Evolutionary conservation across 148 eudicot genomes (phyloP).

Genomic region (Limonium bicolor): DNA sequence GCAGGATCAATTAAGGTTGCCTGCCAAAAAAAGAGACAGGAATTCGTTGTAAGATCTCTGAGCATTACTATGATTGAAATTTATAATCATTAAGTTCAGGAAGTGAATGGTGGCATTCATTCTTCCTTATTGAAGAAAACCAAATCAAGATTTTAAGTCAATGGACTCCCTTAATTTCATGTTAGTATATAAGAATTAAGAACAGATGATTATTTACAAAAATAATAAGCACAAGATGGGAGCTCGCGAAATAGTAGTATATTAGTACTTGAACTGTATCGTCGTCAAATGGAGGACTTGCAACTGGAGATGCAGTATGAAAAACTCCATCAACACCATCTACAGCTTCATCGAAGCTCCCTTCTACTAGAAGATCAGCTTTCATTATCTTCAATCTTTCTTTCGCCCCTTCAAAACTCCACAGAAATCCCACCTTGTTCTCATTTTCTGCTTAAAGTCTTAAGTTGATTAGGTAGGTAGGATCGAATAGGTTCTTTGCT

Average conservation of each 20-base stretch:
- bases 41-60: too few species aligned
- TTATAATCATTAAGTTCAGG: conserved; percentile 25
- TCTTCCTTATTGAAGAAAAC: too few species aligned
- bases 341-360: conserved; percentile 64
- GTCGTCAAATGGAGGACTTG: conserved; percentile 36
- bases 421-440: conserved; percentile 55
- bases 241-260: too few species aligned
- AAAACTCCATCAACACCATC: conserved; percentile 77
- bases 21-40: conserved; percentile 19
- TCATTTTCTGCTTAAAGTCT: conserved; percentile 25
- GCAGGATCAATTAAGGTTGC: conserved; percentile 55
- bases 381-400: conserved; percentile 66
- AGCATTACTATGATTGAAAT: conserved; percentile 36
- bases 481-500: too few species aligned
- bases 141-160: too few species aligned
- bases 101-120: too few species aligned
- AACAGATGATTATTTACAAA: too few species aligned
- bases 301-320: conserved; percentile 78
- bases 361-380: conserved; percentile 69
- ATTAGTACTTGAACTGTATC: conserved; percentile 54
- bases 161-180: too few species aligned
- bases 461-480: too few species aligned
- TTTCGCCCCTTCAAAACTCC: conserved; percentile 62
- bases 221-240: too few species aligned
- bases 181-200: too few species aligned